phyloP scores from a whole-genome alignment of 139 green algal genomes.

The Dunaliella primolecta region DNA sequence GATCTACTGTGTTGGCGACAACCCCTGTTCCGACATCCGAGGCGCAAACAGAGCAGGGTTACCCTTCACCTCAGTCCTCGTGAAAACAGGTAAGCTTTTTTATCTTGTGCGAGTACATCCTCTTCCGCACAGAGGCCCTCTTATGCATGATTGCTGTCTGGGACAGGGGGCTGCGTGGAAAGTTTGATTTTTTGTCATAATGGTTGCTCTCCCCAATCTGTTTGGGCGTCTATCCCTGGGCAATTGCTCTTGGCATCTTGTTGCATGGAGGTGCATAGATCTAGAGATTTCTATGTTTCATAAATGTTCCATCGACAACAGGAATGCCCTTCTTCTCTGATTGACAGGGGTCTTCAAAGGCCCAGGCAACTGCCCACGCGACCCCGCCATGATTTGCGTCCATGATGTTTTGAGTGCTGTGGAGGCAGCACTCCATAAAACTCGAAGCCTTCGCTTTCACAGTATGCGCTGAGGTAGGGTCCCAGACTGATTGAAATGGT shows the following conservation, averaged over 20 bases:
- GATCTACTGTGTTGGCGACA: conserved; percentile 82
- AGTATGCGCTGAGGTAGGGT: conserved; percentile 62
- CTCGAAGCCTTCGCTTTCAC: conserved; percentile 49
- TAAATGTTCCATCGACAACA: background rate
- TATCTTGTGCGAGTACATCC: background rate
- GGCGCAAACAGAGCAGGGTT: conserved; percentile 62
- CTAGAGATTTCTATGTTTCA: background rate
- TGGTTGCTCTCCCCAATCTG: background rate
- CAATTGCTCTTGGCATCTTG: background rate
- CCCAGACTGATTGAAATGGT: too few species aligned
- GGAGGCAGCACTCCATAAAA: conserved; percentile 58
- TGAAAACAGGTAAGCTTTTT: conserved; percentile 61
- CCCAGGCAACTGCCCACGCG: conserved; percentile 42
- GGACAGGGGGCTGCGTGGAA: background rate
- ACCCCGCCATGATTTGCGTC: conserved; percentile 66
- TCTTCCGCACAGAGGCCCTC: background rate
- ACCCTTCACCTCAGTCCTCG: conserved; percentile 79
- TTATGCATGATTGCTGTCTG: background rate
- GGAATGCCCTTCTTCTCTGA: background rate
- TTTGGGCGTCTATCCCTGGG: background rate
- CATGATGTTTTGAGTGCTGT: conserved; percentile 66
- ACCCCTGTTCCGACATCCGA: conserved; percentile 71
- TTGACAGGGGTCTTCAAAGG: conserved; percentile 62
- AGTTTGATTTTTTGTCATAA: background rate
- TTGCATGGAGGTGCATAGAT: background rate